Conservation (phyloP, 192 early-diverging fungal species). For the Phlyctochytrium arcticum region DNA sequence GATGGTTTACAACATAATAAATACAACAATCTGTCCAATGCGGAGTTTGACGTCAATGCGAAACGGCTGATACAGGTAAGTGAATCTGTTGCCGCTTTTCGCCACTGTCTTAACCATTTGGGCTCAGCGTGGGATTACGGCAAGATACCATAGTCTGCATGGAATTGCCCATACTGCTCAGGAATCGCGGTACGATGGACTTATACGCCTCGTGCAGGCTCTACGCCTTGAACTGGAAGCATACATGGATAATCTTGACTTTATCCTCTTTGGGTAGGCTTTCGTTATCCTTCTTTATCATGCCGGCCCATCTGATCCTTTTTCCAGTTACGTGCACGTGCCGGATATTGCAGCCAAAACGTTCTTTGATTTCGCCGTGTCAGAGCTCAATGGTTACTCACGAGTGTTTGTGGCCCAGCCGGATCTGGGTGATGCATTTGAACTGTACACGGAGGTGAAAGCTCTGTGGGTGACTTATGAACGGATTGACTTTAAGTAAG, state of each 20-base stretch:
- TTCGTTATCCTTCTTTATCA: neutral
- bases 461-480: constrained; percentile 25
- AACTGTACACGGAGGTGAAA: constrained; percentile 31
- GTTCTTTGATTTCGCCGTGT: constrained; percentile 22
- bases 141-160: constrained; percentile 28
- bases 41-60: neutral
- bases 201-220: constrained; percentile 2
- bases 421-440: constrained; percentile 33
- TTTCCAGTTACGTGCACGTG: constrained; percentile 29
- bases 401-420: neutral
- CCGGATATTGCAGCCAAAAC: constrained; percentile 35
- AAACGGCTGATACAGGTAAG: constrained; percentile 7
- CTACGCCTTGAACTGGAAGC: constrained; percentile 22
- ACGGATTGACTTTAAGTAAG: constrained; percentile 30
- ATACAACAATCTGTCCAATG: neutral
- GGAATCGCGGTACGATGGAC: constrained; percentile 5
- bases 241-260: constrained; percentile 21
- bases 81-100: neutral
- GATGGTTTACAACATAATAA: neutral
- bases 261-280: constrained; percentile 12
- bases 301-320: neutral
- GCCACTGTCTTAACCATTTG: neutral
- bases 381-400: constrained; percentile 24
- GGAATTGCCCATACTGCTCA: constrained; percentile 18
- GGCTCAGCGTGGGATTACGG: constrained; percentile 12